Percentiles rank a stretch among this genome's conserved stretches.
Conservation (phyloP, 768 basidiomycete species). For the Calocybe cyanea region DNA sequence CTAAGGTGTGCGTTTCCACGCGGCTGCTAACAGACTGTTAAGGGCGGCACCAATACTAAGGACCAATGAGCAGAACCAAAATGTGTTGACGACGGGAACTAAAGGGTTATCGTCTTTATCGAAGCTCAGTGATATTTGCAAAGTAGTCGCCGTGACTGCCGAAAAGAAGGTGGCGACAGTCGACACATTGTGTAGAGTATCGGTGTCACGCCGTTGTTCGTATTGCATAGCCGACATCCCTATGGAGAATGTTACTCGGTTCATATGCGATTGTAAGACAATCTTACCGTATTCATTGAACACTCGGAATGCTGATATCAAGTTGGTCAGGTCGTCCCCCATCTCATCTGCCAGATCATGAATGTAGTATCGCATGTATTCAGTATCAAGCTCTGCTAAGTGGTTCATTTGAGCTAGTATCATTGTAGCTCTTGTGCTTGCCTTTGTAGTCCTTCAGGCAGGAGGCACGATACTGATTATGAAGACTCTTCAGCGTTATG, state of each 20-base stretch:
- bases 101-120: not conserved
- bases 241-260: not conserved
- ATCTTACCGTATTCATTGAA: slow-evolving; percentile 17
- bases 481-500: not conserved
- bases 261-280: not conserved
- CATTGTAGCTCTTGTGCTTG: not conserved
- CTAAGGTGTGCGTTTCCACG: slow-evolving; percentile 23
- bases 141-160: slow-evolving; percentile 23
- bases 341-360: slow-evolving; percentile 16
- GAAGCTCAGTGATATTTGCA: slow-evolving; percentile 14
- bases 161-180: slow-evolving; percentile 27
- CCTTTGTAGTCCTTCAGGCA: slow-evolving; percentile 10
- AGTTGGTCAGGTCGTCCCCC: slow-evolving; percentile 8
- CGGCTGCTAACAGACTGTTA: slow-evolving; percentile 19
- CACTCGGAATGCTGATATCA: slow-evolving; percentile 11
- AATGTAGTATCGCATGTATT: slow-evolving; percentile 12
- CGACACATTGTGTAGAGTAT: slow-evolving; percentile 12
- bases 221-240: slow-evolving; percentile 20
- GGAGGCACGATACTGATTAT: slow-evolving; percentile 12
- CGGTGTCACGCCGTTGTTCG: slow-evolving; percentile 15
- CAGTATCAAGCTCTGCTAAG: not conserved
- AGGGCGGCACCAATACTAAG: slow-evolving; percentile 23
- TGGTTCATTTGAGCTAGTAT: not conserved
- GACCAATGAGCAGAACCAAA: slow-evolving; percentile 22
- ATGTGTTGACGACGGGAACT: slow-evolving; percentile 15